Evolutionary conservation across 1,139 yeast genomes (phyloP).

Genomic region (Candida labiduridarum): DNA sequence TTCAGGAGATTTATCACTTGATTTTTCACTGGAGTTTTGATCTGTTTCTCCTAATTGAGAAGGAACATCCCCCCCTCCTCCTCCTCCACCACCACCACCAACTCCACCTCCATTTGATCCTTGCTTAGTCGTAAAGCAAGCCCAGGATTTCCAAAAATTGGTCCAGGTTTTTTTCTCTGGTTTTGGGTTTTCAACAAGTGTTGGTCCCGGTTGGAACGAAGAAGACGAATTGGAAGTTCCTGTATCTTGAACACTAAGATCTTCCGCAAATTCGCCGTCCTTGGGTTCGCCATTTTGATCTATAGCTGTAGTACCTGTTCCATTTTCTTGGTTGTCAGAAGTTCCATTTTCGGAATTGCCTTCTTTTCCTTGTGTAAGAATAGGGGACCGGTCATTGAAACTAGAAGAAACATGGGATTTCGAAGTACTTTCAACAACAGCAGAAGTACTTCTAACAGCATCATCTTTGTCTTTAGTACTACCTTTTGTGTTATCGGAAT

Average conservation of each 20-base stretch:
- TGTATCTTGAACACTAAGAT: background rate
- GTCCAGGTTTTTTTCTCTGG: slow-evolving; percentile 1
- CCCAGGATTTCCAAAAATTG: background rate
- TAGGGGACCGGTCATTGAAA: background rate
- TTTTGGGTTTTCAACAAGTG: slow-evolving; percentile 1
- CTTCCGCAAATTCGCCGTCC: background rate
- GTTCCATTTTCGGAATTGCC: background rate
- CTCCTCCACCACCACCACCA: background rate
- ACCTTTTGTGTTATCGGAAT: background rate
- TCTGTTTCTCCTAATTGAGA: background rate
- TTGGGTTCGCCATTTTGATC: background rate
- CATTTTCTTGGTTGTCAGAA: background rate
- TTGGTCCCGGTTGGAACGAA: slow-evolving; percentile 1
- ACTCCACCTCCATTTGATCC: no score
- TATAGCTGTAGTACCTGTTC: background rate
- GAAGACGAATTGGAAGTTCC: background rate
- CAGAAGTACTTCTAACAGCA: background rate
- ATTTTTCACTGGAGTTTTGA: slow-evolving; percentile 1
- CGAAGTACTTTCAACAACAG: background rate
- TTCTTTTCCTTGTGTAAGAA: slow-evolving; percentile 1
- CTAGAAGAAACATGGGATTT: background rate
- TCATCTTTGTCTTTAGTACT: background rate
- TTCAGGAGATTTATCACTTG: background rate
- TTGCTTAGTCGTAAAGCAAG: background rate
- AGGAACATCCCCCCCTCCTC: background rate